A percentile compares a stretch with the other conserved stretches of the same genome.
These are phyloP conservation scores for Trichoderma koningii DNA, from an alignment of 2,329 filamentous ascomycete species.

Conservation along the genomic window DNA sequence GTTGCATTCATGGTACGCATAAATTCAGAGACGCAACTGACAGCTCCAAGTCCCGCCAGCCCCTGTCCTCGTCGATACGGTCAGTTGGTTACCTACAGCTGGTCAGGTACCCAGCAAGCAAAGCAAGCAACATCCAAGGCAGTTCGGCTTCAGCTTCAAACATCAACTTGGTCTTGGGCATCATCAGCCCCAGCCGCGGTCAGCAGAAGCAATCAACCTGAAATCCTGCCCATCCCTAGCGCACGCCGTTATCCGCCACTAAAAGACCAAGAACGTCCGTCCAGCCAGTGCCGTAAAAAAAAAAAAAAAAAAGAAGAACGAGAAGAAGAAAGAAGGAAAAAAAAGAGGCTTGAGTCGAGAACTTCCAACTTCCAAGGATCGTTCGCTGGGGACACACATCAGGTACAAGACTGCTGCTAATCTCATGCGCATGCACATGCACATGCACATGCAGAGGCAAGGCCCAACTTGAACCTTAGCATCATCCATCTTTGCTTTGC, in stretches of 20 bases:
- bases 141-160: too few relatives aligned
- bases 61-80: too few relatives aligned
- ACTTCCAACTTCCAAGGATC: neutral
- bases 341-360: constrained; percentile 1
- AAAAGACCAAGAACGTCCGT: neutral
- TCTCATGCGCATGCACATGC: too few relatives aligned
- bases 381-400: neutral
- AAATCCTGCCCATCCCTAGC: constrained; percentile 1
- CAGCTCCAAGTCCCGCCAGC: too few relatives aligned
- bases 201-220: neutral
- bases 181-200: constrained; percentile 2
- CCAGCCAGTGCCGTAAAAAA: too few relatives aligned
- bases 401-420: too few relatives aligned
- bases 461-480: neutral
- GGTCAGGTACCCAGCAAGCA: too few relatives aligned
- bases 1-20: neutral
- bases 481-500: neutral
- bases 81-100: too few relatives aligned
- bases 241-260: constrained; percentile 9
- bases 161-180: neutral
- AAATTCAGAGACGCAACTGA: too few relatives aligned
- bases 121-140: too few relatives aligned
- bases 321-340: neutral
- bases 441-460: too few relatives aligned
- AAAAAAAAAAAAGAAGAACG: too few relatives aligned